Percentiles rank a stretch among this genome's conserved stretches.
Evolutionary conservation across 495 filamentous ascomycete species (phyloP).

Genomic region (Penicillium daleae): DNA sequence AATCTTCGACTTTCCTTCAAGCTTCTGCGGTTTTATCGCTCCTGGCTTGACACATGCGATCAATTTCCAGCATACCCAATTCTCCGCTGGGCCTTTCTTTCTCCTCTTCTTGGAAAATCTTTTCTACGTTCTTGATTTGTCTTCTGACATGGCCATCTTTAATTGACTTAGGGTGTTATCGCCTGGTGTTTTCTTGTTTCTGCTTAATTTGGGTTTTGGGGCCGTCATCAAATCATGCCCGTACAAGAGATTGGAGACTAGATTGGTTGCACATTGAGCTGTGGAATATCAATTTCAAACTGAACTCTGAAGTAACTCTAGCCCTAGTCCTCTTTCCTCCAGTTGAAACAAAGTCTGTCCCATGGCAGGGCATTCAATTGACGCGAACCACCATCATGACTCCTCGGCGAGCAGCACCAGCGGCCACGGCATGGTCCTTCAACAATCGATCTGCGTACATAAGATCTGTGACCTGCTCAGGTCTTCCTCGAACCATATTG

Average conservation of each 20-base stretch:
- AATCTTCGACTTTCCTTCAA: background rate
- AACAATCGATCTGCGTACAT: slow-evolving; percentile 34
- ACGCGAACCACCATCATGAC: slow-evolving; percentile 43
- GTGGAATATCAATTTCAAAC: background rate
- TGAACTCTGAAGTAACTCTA: background rate
- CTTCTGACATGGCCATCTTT: slow-evolving; percentile 1
- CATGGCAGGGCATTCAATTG: slow-evolving; percentile 22
- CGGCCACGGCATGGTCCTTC: slow-evolving; percentile 32
- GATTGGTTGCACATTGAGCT: background rate
- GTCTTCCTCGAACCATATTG: slow-evolving; percentile 34
- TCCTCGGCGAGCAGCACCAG: slow-evolving; percentile 31
- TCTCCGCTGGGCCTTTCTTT: background rate
- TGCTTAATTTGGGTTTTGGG: background rate
- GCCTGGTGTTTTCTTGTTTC: background rate
- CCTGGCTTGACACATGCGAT: background rate
- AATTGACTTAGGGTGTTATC: background rate
- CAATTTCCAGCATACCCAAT: background rate
- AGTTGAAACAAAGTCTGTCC: background rate
- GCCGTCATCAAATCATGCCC: background rate
- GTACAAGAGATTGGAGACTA: background rate
- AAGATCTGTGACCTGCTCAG: slow-evolving; percentile 40
- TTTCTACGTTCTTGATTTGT: background rate
- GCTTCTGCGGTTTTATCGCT: background rate
- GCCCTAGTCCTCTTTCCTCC: background rate
- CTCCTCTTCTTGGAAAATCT: background rate